These are phyloP conservation scores for Pseudogymnoascus sp. DNA, from an alignment of 2,329 filamentous ascomycete species.

Conservation along the genomic window DNA sequence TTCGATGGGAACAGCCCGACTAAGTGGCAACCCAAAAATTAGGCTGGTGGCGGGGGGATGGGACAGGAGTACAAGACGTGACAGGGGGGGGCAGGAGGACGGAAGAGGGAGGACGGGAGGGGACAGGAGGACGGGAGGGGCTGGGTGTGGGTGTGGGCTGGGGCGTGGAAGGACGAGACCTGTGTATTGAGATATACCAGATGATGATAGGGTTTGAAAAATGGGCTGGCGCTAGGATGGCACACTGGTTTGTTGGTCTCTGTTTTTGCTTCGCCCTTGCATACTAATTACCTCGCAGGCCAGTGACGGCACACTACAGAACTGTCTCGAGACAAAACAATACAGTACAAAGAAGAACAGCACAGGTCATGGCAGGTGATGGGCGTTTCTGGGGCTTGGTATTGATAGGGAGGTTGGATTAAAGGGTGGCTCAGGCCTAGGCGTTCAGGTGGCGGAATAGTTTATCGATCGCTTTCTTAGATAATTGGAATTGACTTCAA, in stretches of 20 bases:
- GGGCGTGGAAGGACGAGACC: neutral
- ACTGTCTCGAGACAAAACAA: neutral
- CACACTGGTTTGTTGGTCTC: neutral
- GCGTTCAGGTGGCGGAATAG: neutral
- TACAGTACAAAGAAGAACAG: neutral
- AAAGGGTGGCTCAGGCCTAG: neutral
- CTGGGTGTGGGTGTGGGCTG: neutral
- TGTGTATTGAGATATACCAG: neutral
- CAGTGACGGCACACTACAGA: neutral
- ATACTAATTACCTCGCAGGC: neutral
- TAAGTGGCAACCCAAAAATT: neutral
- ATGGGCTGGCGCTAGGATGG: neutral
- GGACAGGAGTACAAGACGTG: neutral
- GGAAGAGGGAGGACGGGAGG: neutral
- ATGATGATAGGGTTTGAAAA: neutral
- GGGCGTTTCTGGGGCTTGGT: neutral
- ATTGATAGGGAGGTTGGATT: neutral
- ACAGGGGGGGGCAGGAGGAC: too few species aligned
- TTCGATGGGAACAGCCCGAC: neutral
- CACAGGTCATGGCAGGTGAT: neutral
- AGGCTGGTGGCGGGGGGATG: neutral
- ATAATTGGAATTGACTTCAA: neutral
- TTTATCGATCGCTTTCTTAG: neutral
- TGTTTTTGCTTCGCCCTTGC: neutral
- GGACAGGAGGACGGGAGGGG: neutral